Percentiles rank a stretch among this genome's conserved stretches.
Conservation (phyloP, 371 early-diverging fungal species). For the Syncephalastrum contaminatum region DNA sequence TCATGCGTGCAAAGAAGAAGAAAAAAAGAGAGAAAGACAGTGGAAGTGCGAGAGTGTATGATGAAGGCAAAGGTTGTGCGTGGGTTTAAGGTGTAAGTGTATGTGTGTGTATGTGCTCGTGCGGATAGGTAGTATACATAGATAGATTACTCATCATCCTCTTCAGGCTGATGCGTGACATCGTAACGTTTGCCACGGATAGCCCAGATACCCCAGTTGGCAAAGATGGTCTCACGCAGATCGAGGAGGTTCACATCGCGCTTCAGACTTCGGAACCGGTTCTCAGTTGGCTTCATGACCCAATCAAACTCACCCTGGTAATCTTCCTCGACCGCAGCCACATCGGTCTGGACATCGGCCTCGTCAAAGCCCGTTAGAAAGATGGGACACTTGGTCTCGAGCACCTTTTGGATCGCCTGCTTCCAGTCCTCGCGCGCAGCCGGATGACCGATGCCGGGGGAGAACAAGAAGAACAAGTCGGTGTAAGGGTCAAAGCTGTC, state of each 20-base stretch:
- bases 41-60: neutral
- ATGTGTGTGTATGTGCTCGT: neutral
- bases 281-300: slow-evolving; percentile 71
- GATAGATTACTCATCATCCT: slow-evolving; percentile 19
- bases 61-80: neutral
- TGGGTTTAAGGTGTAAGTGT: neutral
- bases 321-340: slow-evolving; percentile 60
- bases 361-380: slow-evolving; percentile 81
- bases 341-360: slow-evolving; percentile 64
- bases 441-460: slow-evolving; percentile 76
- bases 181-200: slow-evolving; percentile 86
- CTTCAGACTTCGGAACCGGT: slow-evolving; percentile 74
- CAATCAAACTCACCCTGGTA: slow-evolving; percentile 71
- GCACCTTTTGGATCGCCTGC: slow-evolving; percentile 63
- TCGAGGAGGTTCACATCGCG: slow-evolving; percentile 75
- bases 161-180: slow-evolving; percentile 52
- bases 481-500: slow-evolving; percentile 76
- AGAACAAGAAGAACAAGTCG: slow-evolving; percentile 82
- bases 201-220: slow-evolving; percentile 84
- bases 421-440: slow-evolving; percentile 69
- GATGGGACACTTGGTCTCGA: slow-evolving; percentile 82
- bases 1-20: slow-evolving; percentile 3
- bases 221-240: slow-evolving; percentile 69
- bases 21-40: neutral
- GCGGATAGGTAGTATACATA: neutral